Conservation (phyloP, 192 early-diverging fungal genomes). For the Backusella tarrabulga region DNA sequence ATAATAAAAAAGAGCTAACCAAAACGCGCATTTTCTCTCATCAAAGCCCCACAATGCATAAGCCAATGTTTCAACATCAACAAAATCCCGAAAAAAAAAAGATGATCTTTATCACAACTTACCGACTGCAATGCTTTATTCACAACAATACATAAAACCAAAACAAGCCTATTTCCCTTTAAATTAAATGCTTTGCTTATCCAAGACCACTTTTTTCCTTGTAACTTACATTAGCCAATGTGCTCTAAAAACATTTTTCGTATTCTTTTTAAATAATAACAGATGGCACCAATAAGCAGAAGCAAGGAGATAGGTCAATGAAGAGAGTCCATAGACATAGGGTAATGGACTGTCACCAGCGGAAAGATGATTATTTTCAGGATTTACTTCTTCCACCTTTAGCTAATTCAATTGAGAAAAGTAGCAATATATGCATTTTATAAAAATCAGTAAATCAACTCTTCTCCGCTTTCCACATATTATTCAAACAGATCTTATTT, state of each 20-base stretch:
- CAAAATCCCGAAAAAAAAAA: background rate
- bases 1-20: background rate
- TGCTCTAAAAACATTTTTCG: slow-evolving; percentile 45
- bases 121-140: slow-evolving; percentile 53
- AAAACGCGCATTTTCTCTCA: background rate
- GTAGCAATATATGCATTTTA: background rate
- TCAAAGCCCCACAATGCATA: background rate
- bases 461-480: background rate
- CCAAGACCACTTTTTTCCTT: background rate
- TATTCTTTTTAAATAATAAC: slow-evolving; percentile 33
- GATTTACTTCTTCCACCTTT: slow-evolving; percentile 47
- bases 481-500: background rate
- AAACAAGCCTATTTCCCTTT: slow-evolving; percentile 32
- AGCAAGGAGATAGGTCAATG: slow-evolving; percentile 37
- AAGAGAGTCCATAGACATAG: slow-evolving; percentile 38
- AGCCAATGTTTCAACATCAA: background rate
- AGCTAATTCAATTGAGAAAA: slow-evolving; percentile 26
- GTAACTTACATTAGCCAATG: slow-evolving; percentile 50
- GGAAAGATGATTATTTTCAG: slow-evolving; percentile 45
- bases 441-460: background rate
- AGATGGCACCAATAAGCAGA: slow-evolving; percentile 34
- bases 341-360: slow-evolving; percentile 55
- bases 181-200: background rate
- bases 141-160: slow-evolving; percentile 44
- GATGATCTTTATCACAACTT: slow-evolving; percentile 11